These are phyloP conservation scores for Annulohypoxylon stygium DNA, from an alignment of 495 filamentous ascomycete species.

Conservation along the genomic window DNA sequence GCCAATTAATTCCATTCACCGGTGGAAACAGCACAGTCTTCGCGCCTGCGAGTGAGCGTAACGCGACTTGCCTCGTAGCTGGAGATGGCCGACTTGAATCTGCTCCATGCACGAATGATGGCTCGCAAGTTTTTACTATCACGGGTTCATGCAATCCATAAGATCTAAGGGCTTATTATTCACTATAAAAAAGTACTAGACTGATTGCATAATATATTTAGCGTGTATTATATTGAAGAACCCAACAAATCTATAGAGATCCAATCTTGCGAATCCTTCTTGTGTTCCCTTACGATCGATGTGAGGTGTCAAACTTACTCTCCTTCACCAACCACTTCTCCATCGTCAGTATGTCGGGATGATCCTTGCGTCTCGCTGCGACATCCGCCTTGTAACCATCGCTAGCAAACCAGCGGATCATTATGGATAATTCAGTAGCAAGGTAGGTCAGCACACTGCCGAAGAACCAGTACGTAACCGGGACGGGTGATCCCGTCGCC, in stretches of 20 bases:
- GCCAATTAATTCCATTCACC: conserved; percentile 59
- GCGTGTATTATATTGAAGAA: neutral
- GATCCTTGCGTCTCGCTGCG: conserved; percentile 51
- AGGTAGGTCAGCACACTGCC: conserved; percentile 56
- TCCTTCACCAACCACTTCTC: conserved; percentile 56
- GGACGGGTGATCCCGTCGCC: conserved; percentile 56
- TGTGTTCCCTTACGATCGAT: conserved; percentile 9
- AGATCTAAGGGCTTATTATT: neutral
- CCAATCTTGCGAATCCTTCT: too few relatives aligned
- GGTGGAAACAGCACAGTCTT: conserved; percentile 57
- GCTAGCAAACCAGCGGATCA: conserved; percentile 63
- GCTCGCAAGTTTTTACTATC: conserved; percentile 62
- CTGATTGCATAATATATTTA: neutral
- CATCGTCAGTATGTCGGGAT: conserved; percentile 58
- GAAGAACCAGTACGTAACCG: conserved; percentile 55
- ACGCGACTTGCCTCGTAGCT: conserved; percentile 58
- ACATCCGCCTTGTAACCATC: conserved; percentile 62
- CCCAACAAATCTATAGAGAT: neutral
- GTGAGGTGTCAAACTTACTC: conserved; percentile 53
- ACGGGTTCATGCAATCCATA: conserved; percentile 21
- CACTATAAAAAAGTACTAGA: neutral
- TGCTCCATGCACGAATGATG: conserved; percentile 57
- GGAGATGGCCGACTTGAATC: conserved; percentile 57
- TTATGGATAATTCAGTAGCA: conserved; percentile 56
- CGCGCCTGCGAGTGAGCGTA: conserved; percentile 57